Percentiles rank a stretch among this genome's conserved stretches.
Conservation (phyloP, 441 rosid species). For the Isatis lusitanica region DNA sequence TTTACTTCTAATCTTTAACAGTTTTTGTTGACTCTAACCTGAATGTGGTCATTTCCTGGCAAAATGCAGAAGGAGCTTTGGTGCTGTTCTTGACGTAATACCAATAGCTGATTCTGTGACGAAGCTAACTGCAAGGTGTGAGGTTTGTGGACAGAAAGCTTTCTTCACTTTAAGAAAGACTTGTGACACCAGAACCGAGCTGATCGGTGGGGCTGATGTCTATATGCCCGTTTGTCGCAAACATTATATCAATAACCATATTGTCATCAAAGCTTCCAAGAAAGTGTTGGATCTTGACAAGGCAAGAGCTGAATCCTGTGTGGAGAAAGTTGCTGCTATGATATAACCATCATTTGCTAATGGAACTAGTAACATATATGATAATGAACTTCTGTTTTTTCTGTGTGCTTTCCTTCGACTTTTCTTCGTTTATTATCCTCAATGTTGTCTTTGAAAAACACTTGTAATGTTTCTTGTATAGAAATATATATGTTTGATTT, state of each 20-base stretch:
- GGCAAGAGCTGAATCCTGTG: constrained; percentile 24
- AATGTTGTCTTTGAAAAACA: not conserved
- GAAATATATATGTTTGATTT: not conserved
- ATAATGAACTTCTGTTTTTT: not conserved
- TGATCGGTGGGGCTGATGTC: constrained; percentile 77
- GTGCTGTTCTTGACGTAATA: constrained; percentile 73
- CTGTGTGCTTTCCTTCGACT: not conserved
- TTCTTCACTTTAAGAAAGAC: constrained; percentile 79
- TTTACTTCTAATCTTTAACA: not conserved
- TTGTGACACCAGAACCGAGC: constrained; percentile 60
- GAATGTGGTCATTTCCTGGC: not conserved
- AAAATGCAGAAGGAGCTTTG: constrained; percentile 68
- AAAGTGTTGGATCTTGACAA: constrained; percentile 37
- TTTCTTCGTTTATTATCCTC: not conserved
- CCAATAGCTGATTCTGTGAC: constrained; percentile 83
- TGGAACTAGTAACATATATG: not conserved
- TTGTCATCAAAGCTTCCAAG: constrained; percentile 43
- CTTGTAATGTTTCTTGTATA: constrained; percentile 10
- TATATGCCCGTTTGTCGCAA: constrained; percentile 93
- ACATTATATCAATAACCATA: constrained; percentile 61
- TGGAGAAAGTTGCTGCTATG: constrained; percentile 32
- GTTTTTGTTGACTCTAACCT: not conserved
- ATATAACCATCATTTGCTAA: constrained; percentile 6
- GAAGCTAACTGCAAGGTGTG: constrained; percentile 78
- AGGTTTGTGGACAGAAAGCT: constrained; percentile 71